These are phyloP conservation scores for Ceratocystis variospora DNA, from an alignment of 2,329 filamentous ascomycete species.

Conservation along the genomic window DNA sequence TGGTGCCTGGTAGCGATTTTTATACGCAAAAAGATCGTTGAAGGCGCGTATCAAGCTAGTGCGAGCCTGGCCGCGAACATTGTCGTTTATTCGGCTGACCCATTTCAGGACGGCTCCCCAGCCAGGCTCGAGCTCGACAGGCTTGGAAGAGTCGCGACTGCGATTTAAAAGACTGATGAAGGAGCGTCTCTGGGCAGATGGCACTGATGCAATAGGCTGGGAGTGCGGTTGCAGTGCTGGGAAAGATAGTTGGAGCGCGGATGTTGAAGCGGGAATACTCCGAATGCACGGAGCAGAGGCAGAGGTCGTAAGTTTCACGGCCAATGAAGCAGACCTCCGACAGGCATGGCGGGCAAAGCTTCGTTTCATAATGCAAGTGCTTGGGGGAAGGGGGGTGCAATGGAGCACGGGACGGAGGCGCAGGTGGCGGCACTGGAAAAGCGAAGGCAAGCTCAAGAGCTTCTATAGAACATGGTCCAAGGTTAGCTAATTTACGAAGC, in stretches of 20 bases:
- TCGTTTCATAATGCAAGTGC: constrained; percentile 31
- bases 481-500: constrained; percentile 1
- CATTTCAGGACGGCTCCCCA: constrained; percentile 58
- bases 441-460: neutral
- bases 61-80: constrained; percentile 48
- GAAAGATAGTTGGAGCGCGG: neutral
- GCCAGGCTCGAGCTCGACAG: constrained; percentile 48
- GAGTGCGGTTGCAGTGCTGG: neutral
- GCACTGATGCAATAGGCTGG: neutral
- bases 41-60: constrained; percentile 53
- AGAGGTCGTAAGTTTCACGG: constrained; percentile 23
- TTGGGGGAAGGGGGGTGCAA: neutral
- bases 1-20: constrained; percentile 34
- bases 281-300: constrained; percentile 21
- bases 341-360: constrained; percentile 33
- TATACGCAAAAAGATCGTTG: constrained; percentile 46
- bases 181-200: neutral
- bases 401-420: neutral
- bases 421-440: neutral
- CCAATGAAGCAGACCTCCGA: constrained; percentile 24
- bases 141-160: neutral
- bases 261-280: neutral
- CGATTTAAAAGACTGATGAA: constrained; percentile 13
- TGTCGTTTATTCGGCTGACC: constrained; percentile 46
- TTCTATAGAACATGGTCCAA: neutral